A percentile compares a stretch with the other conserved stretches of the same genome.
Evolutionary conservation across 768 basidiomycete species (phyloP).

Genomic region (Tylopilus felleus): DNA sequence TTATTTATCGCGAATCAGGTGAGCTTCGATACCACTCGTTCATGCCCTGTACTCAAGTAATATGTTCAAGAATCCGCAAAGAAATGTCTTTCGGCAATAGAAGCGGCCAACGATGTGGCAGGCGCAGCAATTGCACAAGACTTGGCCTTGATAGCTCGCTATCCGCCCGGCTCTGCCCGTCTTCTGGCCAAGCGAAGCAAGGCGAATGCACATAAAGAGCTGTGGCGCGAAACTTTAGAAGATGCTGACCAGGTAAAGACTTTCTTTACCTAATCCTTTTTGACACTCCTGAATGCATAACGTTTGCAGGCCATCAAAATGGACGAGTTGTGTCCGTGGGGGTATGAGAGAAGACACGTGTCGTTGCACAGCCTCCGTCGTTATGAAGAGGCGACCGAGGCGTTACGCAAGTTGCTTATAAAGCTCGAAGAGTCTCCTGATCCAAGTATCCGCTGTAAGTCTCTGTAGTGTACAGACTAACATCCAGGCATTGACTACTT

Average conservation of each 20-base stretch:
- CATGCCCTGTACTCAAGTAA: neutral
- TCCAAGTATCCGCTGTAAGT: neutral
- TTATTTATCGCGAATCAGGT: conserved; percentile 2
- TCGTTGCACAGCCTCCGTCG: neutral
- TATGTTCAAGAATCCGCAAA: neutral
- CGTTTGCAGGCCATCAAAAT: neutral
- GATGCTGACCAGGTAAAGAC: neutral
- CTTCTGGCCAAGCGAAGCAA: neutral
- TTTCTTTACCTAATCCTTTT: neutral
- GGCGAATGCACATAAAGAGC: neutral
- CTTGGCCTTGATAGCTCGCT: neutral
- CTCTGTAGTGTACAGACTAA: neutral
- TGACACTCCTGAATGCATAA: neutral
- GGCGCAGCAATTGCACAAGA: neutral
- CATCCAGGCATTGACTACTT: neutral
- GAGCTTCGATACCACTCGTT: neutral
- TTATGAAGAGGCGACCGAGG: neutral
- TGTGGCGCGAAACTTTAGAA: neutral
- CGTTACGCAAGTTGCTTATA: neutral
- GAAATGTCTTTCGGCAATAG: neutral
- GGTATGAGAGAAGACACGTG: neutral
- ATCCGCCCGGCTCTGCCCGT: neutral
- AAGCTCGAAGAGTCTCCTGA: neutral
- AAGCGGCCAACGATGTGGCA: neutral
- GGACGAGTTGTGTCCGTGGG: neutral